A percentile compares a stretch with the other conserved stretches of the same genome.
These are phyloP conservation scores for Marchantia paleacea DNA, from an alignment of 225 moss, liverwort and hornwort genomes.

Conservation along the genomic window DNA sequence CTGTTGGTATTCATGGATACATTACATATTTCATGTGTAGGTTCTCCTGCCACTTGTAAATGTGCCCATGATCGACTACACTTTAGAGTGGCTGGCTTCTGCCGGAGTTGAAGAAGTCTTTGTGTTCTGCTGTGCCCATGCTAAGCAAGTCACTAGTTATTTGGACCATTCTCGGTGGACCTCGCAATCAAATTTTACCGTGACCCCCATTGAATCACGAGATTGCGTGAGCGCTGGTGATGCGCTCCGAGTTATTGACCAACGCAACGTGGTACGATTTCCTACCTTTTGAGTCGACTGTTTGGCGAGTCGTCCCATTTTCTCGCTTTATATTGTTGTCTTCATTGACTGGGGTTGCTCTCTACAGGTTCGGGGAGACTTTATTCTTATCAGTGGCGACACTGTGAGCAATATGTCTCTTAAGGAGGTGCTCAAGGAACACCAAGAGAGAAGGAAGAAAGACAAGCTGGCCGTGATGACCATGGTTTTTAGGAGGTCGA, in stretches of 20 bases:
- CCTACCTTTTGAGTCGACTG: not conserved
- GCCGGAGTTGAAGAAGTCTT: constrained; percentile 94
- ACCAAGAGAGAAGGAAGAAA: constrained; percentile 88
- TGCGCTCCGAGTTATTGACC: constrained; percentile 87
- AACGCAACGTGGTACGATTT: constrained; percentile 80
- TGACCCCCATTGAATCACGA: constrained; percentile 77
- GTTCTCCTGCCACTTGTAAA: constrained; percentile 93
- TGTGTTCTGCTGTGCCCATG: constrained; percentile 93
- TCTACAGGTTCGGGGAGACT: constrained; percentile 86
- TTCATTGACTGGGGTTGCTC: not conserved
- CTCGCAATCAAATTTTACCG: constrained; percentile 73
- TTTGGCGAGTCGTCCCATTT: not conserved
- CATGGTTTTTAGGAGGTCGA: constrained; percentile 79
- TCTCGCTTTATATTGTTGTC: not conserved
- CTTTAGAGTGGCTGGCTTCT: constrained; percentile 90
- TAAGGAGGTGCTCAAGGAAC: constrained; percentile 84
- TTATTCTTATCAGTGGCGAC: constrained; percentile 90
- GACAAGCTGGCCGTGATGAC: constrained; percentile 98
- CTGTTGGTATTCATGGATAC: not conserved
- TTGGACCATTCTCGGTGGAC: constrained; percentile 71
- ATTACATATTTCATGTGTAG: constrained; percentile 36
- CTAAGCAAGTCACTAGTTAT: constrained; percentile 77
- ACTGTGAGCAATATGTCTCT: constrained; percentile 96
- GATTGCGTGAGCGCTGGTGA: constrained; percentile 99
- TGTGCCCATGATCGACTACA: constrained; percentile 98